Percentiles rank a stretch among this genome's conserved stretches.
Evolutionary conservation across 2,329 filamentous ascomycete genomes (phyloP).

Genomic region (Pestalotiopsis fici): DNA sequence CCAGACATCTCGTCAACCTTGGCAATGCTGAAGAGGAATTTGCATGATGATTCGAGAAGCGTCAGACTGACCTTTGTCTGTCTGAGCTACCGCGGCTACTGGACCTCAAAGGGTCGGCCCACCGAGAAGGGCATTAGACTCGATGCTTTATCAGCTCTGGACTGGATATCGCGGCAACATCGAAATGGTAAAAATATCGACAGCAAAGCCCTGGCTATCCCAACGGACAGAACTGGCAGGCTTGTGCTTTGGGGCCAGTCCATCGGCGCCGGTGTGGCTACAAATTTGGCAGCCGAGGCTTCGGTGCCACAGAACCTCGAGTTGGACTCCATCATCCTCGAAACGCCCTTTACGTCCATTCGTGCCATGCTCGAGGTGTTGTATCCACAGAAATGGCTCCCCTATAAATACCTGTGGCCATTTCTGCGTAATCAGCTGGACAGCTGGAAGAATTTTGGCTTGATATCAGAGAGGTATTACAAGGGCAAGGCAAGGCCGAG

Average conservation of each 20-base stretch:
- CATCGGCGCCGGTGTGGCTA: conserved; percentile 72
- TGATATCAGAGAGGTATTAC: conserved; percentile 36
- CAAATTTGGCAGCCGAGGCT: conserved; percentile 53
- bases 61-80: conserved; percentile 51
- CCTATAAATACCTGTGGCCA: conserved; percentile 73
- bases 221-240: conserved; percentile 19
- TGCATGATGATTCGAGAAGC: conserved; percentile 27
- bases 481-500: conserved; percentile 28
- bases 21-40: conserved; percentile 40
- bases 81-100: conserved; percentile 71
- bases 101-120: conserved; percentile 73
- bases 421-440: conserved; percentile 69
- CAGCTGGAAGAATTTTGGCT: conserved; percentile 50
- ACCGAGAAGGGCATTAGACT: conserved; percentile 70
- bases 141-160: conserved; percentile 65
- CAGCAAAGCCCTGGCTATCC: not conserved
- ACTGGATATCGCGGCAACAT: conserved; percentile 57
- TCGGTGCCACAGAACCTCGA: conserved; percentile 37
- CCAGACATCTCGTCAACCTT: conserved; percentile 57
- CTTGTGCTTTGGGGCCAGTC: conserved; percentile 77
- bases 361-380: conserved; percentile 69
- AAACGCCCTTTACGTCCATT: conserved; percentile 75
- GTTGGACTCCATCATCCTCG: conserved; percentile 61
- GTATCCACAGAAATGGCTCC: conserved; percentile 79
- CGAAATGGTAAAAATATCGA: conserved; percentile 11